phyloP scores from a whole-genome alignment of 2,329 filamentous ascomycete species.

The Aspergillus sp. region DNA sequence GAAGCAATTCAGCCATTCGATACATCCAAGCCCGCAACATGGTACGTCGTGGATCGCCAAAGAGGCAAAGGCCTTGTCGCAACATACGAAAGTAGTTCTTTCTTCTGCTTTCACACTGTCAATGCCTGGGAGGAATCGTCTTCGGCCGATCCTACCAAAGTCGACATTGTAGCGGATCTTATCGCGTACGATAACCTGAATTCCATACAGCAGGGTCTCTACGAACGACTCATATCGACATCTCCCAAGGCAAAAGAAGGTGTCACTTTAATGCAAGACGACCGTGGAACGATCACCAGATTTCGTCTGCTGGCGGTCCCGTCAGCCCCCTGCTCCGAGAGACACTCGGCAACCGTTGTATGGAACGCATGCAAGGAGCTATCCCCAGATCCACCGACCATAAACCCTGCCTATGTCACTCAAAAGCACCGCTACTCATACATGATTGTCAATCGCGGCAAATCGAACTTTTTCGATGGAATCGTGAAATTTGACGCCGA shows the following conservation, averaged over 20 bases:
- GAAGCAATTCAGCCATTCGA: slow-evolving; percentile 68
- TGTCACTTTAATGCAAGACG: slow-evolving; percentile 34
- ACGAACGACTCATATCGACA: slow-evolving; percentile 64
- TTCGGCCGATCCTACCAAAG: slow-evolving; percentile 26
- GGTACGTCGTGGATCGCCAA: slow-evolving; percentile 73
- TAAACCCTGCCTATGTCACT: slow-evolving; percentile 48
- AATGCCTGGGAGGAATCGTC: slow-evolving; percentile 70
- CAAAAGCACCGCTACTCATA: slow-evolving; percentile 53
- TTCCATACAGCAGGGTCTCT: slow-evolving; percentile 67
- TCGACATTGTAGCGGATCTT: slow-evolving; percentile 65
- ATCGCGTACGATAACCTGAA: slow-evolving; percentile 64
- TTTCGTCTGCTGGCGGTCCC: slow-evolving; percentile 40
- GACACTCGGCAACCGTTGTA: slow-evolving; percentile 23
- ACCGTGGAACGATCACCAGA: slow-evolving; percentile 29
- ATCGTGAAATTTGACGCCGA: slow-evolving; percentile 54
- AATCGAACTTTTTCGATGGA: slow-evolving; percentile 52
- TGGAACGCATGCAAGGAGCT: slow-evolving; percentile 25
- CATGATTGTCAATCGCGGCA: slow-evolving; percentile 45
- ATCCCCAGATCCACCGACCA: slow-evolving; percentile 50
- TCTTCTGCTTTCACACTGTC: slow-evolving; percentile 77
- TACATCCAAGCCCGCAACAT: slow-evolving; percentile 55
- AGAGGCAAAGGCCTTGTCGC: slow-evolving; percentile 64
- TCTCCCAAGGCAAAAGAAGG: slow-evolving; percentile 45
- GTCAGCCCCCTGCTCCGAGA: slow-evolving; percentile 6
- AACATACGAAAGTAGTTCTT: slow-evolving; percentile 64